Evolutionary conservation across 2,329 filamentous ascomycete species (phyloP).

Genomic region (Fusarium albidum): DNA sequence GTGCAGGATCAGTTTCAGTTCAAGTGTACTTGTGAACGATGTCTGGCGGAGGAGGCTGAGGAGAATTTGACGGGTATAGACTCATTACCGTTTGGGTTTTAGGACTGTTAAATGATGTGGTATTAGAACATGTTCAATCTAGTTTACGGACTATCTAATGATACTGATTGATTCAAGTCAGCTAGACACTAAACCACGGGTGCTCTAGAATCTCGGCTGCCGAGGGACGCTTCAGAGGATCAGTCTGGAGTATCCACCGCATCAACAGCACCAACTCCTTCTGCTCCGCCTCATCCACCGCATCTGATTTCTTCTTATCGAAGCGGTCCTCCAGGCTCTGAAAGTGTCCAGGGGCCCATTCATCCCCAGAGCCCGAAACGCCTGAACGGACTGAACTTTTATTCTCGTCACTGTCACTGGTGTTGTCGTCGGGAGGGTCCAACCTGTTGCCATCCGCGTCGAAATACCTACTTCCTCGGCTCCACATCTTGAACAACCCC

Average conservation of each 20-base stretch:
- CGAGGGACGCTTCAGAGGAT: neutral
- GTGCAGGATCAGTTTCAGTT: constrained; percentile 37
- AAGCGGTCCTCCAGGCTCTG: neutral
- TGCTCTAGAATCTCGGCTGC: neutral
- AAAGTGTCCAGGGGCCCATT: neutral
- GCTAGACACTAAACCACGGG: constrained; percentile 63
- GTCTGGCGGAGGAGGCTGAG: constrained; percentile 33
- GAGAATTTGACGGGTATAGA: constrained; percentile 34
- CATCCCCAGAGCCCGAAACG: no score
- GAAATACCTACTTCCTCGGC: neutral
- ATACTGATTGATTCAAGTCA: no score
- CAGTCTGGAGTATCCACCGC: neutral
- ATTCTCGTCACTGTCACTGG: no score
- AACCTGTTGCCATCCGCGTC: neutral
- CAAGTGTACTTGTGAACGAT: constrained; percentile 37
- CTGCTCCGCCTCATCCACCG: neutral
- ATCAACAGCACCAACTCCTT: neutral
- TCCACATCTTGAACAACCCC: neutral
- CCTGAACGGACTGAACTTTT: no score
- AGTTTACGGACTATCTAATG: no score
- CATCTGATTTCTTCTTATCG: neutral
- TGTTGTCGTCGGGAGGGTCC: no score
- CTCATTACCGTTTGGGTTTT: constrained; percentile 31
- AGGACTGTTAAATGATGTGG: no score
- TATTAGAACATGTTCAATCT: no score